Conservation (phyloP, 1,284 basidiomycete genomes). For the Trametes hirsuta region DNA sequence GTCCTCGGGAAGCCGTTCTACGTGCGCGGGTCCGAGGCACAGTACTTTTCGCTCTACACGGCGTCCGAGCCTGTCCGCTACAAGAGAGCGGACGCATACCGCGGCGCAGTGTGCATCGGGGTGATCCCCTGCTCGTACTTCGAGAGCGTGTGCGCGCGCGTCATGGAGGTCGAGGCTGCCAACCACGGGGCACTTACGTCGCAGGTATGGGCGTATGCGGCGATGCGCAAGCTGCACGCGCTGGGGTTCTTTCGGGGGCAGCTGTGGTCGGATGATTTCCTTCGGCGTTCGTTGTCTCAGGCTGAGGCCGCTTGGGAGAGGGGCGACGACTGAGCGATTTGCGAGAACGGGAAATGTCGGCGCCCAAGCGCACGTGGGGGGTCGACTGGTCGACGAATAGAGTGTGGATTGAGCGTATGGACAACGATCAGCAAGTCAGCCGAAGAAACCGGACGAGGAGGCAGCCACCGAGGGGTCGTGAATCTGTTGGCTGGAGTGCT, state of each 20-base stretch:
- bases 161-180: not conserved
- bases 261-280: not conserved
- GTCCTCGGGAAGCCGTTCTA: conserved; percentile 13
- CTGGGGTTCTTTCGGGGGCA: not conserved
- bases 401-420: no score
- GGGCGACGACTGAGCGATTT: conserved; percentile 2
- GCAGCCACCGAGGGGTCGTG: not conserved
- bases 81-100: conserved; percentile 1
- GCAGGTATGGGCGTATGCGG: conserved; percentile 17
- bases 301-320: conserved; percentile 9
- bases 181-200: not conserved
- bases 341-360: not conserved
- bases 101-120: conserved; percentile 16
- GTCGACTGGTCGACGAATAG: not conserved
- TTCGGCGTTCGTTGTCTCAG: not conserved
- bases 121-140: not conserved
- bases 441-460: not conserved
- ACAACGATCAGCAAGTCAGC: no score
- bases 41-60: not conserved
- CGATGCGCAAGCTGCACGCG: conserved; percentile 15
- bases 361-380: not conserved
- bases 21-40: conserved; percentile 10
- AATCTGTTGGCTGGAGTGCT: not conserved
- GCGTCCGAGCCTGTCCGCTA: not conserved
- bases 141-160: not conserved